Evolutionary conservation across 306 rosid species (phyloP), one percentile per base, ranked within the genome.

Genomic region (Potentilla sterilis): DNA sequence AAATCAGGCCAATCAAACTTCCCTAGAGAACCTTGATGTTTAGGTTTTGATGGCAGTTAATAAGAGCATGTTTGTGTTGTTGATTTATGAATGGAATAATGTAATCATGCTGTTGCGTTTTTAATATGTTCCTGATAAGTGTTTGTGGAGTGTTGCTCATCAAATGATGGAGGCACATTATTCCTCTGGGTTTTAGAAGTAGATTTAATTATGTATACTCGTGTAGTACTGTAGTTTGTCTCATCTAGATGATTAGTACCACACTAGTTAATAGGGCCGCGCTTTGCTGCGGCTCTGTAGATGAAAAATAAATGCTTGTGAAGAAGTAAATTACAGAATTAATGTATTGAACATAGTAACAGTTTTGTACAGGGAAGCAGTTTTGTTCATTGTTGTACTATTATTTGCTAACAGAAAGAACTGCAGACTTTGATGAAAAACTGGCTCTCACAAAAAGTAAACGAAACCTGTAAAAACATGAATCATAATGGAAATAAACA

Each of bases 31-130:
- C 70, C 79, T 61, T 74, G 6, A 22, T 69, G 75, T 73, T 40
- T 52, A 37, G 78, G 85, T 73, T 76, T 78, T 84, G 70, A 75
- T 84, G 73, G 57, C 82, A 24, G 78, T 83, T 65, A 87, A 94
- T 88, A 93, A 89, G 84, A 81, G 86, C 88, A 22, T 75, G 19
- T 73, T 77, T 72, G 34, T 80, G 71, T 61, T 61, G 10, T 81
- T 64, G 68, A 75, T 42, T n/a, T 3, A 63, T 77, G 51, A 83
- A 76, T 73, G 69, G 61, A 81, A 76, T 49, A 65, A 72, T 75
- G 44, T 49, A 42, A 71, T 37, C 69, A n/a, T 51, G 47, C 32
- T 68, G n/a, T 49, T 64, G 2, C 34, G 38, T 69, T 71, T 32
- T 21, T 55, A 67, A 51, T 74, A 18, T 35, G 5, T 8, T 64